phyloP scores from a whole-genome alignment of 257 asterid genomes.

The Dorcoceras hygrometricum region DNA sequence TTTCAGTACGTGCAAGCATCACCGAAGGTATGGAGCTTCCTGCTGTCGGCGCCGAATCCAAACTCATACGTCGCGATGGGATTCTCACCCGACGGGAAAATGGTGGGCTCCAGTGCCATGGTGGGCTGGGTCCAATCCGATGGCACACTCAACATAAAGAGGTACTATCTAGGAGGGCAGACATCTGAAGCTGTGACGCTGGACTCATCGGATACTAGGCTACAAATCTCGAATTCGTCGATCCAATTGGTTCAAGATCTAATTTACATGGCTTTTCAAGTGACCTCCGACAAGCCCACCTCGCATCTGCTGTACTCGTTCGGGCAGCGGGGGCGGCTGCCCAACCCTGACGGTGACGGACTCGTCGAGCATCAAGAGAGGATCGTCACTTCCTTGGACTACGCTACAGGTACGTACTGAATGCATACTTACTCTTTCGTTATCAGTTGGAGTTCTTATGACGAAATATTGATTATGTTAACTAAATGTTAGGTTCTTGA shows the following conservation, averaged over 20 bases:
- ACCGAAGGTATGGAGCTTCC: constrained; percentile 54
- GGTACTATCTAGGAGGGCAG: constrained; percentile 60
- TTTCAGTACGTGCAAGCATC: constrained; percentile 51
- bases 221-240: constrained; percentile 44
- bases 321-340: constrained; percentile 47
- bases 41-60: constrained; percentile 64
- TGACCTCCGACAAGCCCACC: constrained; percentile 39
- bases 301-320: constrained; percentile 56
- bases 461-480: neutral
- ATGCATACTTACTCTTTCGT: no score
- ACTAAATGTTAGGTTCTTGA: neutral
- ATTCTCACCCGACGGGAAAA: constrained; percentile 61
- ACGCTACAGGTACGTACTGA: constrained; percentile 57
- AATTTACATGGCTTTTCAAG: constrained; percentile 58
- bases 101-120: constrained; percentile 74
- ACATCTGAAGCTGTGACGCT: constrained; percentile 34
- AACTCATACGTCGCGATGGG: constrained; percentile 63
- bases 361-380: constrained; percentile 45
- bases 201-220: constrained; percentile 31
- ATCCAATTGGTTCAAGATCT: constrained; percentile 29
- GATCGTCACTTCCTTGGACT: constrained; percentile 47
- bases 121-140: constrained; percentile 56
- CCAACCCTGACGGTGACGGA: constrained; percentile 29
- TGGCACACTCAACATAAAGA: constrained; percentile 27
- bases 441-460: no score